These are phyloP conservation scores for Kingdonia uniflora DNA, from an alignment of 164 flowering plant genomes.

Conservation along the genomic window DNA sequence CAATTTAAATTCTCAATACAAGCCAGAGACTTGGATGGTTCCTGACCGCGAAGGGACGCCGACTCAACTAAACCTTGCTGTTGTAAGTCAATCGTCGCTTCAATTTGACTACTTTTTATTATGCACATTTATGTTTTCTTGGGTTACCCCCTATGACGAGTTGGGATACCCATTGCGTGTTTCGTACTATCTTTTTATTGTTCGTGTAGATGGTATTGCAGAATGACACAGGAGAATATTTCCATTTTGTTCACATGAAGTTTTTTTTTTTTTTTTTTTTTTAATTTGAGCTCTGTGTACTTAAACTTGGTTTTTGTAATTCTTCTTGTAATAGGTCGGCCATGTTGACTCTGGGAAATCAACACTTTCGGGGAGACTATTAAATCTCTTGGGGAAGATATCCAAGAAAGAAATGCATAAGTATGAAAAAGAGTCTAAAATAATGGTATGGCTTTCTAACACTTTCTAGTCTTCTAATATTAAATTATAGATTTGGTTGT, in stretches of 20 bases:
- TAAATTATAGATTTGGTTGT: neutral
- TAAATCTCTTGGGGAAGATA: conserved; percentile 69
- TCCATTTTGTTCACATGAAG: neutral
- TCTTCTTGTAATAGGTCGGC: conserved; percentile 52
- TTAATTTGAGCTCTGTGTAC: neutral
- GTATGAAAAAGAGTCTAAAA: conserved; percentile 78
- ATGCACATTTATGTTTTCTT: too few species aligned
- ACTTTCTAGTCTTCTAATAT: too few species aligned
- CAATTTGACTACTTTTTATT: too few species aligned
- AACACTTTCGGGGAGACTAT: conserved; percentile 88
- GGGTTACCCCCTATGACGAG: too few species aligned
- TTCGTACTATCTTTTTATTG: too few species aligned
- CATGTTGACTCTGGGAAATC: conserved; percentile 99
- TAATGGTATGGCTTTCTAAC: conserved; percentile 33
- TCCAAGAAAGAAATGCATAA: conserved; percentile 90
- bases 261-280: neutral
- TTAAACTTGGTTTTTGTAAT: neutral
- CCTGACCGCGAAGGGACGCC: conserved; percentile 35
- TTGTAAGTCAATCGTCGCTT: conserved; percentile 38
- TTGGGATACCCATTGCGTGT: too few species aligned
- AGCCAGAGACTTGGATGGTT: conserved; percentile 79
- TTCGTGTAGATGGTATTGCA: too few species aligned
- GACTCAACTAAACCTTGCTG: conserved; percentile 82
- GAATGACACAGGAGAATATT: too few species aligned
- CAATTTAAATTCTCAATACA: conserved; percentile 26